These are phyloP conservation scores for Fusarium sp. DNA, from an alignment of 2,329 filamentous ascomycete species.

Conservation along the genomic window DNA sequence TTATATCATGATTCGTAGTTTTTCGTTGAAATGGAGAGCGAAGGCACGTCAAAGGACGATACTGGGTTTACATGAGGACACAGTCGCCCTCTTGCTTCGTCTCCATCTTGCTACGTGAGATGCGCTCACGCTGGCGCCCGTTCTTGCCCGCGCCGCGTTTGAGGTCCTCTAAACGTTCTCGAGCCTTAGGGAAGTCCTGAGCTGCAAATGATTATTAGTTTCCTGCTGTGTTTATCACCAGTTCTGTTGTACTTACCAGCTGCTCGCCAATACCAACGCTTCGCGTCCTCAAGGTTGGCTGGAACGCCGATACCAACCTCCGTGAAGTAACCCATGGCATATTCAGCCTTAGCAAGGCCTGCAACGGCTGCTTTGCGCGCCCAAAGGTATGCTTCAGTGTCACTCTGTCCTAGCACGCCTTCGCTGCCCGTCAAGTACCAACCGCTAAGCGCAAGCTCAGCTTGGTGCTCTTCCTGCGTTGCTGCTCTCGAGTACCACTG, in stretches of 20 bases:
- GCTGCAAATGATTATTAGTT: conserved; percentile 66
- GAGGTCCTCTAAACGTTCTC: conserved; percentile 91
- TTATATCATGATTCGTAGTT: conserved; percentile 8
- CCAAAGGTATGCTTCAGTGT: conserved; percentile 98
- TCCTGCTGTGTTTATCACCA: not conserved
- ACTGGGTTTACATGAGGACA: conserved; percentile 75
- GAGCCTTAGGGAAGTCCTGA: conserved; percentile 93
- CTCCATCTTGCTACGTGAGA: conserved; percentile 84
- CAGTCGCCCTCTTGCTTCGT: conserved; percentile 92
- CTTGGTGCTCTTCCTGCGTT: conserved; percentile 93
- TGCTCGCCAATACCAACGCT: conserved; percentile 97
- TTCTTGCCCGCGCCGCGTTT: conserved; percentile 80
- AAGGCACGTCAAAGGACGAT: not conserved
- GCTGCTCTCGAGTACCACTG: conserved; percentile 95
- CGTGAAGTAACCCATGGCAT: conserved; percentile 97
- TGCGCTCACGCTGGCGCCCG: conserved; percentile 78
- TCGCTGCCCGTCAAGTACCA: conserved; percentile 96
- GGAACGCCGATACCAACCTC: conserved; percentile 93
- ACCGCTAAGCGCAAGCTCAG: conserved; percentile 85
- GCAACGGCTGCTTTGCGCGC: conserved; percentile 91
- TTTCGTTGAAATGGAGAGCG: conserved; percentile 1
- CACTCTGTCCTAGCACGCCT: conserved; percentile 88
- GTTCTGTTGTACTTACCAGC: conserved; percentile 77
- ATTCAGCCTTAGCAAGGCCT: conserved; percentile 92
- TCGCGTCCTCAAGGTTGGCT: conserved; percentile 92